Conservation (phyloP, 768 basidiomycete species). For the Fistulinella prunicolor region DNA sequence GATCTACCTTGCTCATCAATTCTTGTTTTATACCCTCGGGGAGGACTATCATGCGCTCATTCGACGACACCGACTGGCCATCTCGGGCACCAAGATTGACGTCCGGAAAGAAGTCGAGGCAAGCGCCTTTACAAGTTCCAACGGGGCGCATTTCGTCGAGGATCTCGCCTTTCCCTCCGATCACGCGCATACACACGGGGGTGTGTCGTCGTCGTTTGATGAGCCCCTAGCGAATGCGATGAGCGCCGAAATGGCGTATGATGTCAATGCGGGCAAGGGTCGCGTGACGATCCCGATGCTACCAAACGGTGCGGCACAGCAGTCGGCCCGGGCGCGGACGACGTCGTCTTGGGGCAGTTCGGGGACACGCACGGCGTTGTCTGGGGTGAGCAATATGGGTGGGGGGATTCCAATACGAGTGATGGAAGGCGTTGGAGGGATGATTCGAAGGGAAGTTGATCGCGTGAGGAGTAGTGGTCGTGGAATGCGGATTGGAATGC, state of each 20-base stretch:
- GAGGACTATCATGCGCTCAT: conserved; percentile 81
- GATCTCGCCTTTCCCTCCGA: conserved; percentile 14
- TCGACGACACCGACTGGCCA: conserved; percentile 57
- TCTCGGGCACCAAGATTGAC: conserved; percentile 56
- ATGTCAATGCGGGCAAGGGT: conserved; percentile 38
- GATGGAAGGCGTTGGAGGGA: conserved; percentile 59
- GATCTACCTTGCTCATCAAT: conserved; percentile 83
- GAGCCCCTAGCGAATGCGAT: conserved; percentile 78
- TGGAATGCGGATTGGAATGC: neutral
- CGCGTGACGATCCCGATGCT: conserved; percentile 60
- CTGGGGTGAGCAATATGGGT: conserved; percentile 17
- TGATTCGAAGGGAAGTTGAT: conserved; percentile 50
- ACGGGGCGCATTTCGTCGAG: conserved; percentile 23
- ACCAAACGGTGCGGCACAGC: conserved; percentile 59
- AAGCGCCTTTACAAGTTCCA: conserved; percentile 42
- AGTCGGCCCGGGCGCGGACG: conserved; percentile 1
- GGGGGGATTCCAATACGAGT: conserved; percentile 49
- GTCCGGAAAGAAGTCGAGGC: conserved; percentile 73
- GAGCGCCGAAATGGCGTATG: conserved; percentile 55
- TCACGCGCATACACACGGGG: neutral
- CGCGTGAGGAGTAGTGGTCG: conserved; percentile 12
- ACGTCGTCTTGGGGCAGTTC: conserved; percentile 16
- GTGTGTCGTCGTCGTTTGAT: conserved; percentile 49
- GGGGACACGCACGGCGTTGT: conserved; percentile 14
- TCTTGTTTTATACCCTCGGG: conserved; percentile 72